Percentiles rank a stretch among this genome's conserved stretches.
Evolutionary conservation across 208 protist genomes (phyloP).

Genomic region (Leishmania lainsoni): DNA sequence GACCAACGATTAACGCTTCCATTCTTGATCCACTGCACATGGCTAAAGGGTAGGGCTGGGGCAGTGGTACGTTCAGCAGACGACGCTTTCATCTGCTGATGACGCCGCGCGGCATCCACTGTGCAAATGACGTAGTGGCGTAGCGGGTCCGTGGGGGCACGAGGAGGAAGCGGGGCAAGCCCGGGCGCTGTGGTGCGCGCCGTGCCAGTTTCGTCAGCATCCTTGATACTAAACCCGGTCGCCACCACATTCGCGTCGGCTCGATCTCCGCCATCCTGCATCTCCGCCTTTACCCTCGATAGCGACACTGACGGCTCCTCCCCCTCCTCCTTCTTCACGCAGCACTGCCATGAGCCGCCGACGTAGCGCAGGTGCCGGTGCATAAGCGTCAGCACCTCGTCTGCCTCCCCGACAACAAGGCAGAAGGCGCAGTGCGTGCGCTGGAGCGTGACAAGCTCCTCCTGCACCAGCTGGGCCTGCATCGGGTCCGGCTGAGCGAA

Average conservation of each 20-base stretch:
- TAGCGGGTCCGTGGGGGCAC: conserved; percentile 15
- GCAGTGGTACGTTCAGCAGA: conserved; percentile 37
- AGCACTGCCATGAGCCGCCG: conserved; percentile 21
- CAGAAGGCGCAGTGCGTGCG: conserved; percentile 58
- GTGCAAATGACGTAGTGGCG: conserved; percentile 25
- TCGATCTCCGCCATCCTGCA: neutral
- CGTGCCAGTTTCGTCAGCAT: neutral
- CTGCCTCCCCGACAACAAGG: conserved; percentile 73
- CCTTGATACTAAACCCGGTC: neutral
- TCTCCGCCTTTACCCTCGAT: conserved; percentile 2
- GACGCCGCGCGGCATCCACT: conserved; percentile 21
- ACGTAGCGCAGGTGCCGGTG: conserved; percentile 26
- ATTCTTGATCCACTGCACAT: conserved; percentile 31
- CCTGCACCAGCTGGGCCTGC: conserved; percentile 67
- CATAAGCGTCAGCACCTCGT: conserved; percentile 64
- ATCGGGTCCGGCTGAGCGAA: conserved; percentile 48
- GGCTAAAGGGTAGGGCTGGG: conserved; percentile 19
- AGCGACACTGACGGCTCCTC: conserved; percentile 7
- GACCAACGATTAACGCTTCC: conserved; percentile 60
- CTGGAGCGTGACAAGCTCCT: conserved; percentile 71
- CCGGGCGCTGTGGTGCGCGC: neutral
- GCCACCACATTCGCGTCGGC: neutral
- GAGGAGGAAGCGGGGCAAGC: neutral
- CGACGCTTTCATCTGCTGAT: neutral
- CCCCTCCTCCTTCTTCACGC: conserved; percentile 8